These are phyloP conservation scores for Carnegiea gigantea DNA, from an alignment of 179 eudicot species.

Conservation along the genomic window DNA sequence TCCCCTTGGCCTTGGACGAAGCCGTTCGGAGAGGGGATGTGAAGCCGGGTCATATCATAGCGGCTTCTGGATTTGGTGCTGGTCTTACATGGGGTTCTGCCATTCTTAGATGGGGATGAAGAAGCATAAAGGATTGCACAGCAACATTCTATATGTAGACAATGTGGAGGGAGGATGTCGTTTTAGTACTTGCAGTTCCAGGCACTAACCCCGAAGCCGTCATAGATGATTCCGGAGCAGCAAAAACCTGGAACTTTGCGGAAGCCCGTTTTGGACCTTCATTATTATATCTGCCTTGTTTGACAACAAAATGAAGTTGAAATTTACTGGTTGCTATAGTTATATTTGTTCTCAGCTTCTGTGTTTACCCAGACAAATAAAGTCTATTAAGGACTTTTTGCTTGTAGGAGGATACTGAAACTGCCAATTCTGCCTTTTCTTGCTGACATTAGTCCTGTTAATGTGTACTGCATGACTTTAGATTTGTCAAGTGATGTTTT, in stretches of 20 bases:
- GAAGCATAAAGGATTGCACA: neutral
- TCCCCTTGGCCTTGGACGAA: constrained; percentile 92
- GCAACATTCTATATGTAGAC: constrained; percentile 13
- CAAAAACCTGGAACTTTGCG: neutral
- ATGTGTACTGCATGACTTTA: neutral
- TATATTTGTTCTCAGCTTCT: constrained; percentile 5
- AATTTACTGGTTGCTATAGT: too few species aligned
- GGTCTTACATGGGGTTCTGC: constrained; percentile 99
- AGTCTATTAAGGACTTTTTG: neutral
- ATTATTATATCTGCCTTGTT: neutral
- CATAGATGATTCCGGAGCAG: neutral
- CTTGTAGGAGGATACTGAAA: neutral
- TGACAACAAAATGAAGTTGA: neutral
- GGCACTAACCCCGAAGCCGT: neutral
- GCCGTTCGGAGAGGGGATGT: constrained; percentile 78
- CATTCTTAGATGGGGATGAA: constrained; percentile 81
- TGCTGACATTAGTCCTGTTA: neutral
- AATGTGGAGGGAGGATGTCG: neutral
- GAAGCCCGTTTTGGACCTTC: neutral
- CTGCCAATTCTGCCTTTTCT: neutral
- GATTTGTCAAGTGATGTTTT: constrained; percentile 1
- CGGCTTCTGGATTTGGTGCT: constrained; percentile 92
- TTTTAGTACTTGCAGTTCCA: neutral
- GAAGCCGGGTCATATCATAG: constrained; percentile 68
- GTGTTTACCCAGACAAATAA: constrained; percentile 3